Conservation (phyloP, 2,329 filamentous ascomycete species). For the Phialocephala sp. region DNA sequence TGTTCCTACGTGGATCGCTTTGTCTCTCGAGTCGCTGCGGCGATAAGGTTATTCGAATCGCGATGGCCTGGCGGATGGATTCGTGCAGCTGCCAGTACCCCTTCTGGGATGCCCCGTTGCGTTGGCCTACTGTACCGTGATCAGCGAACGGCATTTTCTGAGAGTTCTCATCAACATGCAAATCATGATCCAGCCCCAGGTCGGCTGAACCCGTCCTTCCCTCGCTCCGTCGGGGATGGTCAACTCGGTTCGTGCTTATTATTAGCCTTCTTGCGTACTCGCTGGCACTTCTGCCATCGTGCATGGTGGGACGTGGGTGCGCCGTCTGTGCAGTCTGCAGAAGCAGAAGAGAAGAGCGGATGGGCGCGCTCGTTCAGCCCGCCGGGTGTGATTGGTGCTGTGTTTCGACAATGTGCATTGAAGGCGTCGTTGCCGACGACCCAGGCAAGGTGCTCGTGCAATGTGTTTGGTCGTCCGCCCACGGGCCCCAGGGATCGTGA, state of each 20-base stretch:
- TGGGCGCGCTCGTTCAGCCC: neutral
- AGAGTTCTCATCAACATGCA: neutral
- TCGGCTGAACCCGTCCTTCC: constrained; percentile 5
- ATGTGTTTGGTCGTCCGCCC: no score
- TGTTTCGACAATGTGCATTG: neutral
- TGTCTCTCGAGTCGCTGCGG: constrained; percentile 4
- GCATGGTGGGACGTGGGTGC: neutral
- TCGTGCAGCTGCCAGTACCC: neutral
- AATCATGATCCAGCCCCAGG: constrained; percentile 1
- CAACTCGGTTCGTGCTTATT: neutral
- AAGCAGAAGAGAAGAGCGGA: neutral
- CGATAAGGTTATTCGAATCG: neutral
- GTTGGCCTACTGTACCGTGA: neutral
- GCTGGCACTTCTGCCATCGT: neutral
- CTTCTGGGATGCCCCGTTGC: neutral
- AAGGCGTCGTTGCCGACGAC: neutral
- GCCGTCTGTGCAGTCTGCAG: neutral
- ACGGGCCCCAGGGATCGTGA: neutral
- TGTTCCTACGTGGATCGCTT: neutral
- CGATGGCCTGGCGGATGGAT: neutral
- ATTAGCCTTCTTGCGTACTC: neutral
- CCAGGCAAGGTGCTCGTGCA: no score
- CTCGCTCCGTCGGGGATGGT: neutral
- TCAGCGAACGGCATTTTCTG: neutral
- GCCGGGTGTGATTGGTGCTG: neutral